Conservation (phyloP, 2,329 filamentous ascomycete species). For the Dactylonectria estremocensis region DNA sequence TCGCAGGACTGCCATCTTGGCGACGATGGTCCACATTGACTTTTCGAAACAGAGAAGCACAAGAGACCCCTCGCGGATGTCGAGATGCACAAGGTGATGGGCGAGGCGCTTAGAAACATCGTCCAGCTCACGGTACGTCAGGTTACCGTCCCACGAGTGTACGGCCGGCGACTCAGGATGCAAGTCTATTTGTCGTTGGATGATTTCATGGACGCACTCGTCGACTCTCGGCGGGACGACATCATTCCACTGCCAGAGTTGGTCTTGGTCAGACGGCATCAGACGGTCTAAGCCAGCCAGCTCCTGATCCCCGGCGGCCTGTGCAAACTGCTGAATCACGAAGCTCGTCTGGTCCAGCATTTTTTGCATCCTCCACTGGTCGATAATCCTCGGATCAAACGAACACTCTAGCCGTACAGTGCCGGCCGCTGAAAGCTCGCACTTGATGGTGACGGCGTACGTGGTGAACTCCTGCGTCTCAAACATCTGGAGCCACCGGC, state of each 20-base stretch:
- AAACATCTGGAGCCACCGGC: slow-evolving; percentile 2
- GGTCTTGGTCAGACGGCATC: background rate
- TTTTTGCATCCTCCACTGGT: slow-evolving; percentile 18
- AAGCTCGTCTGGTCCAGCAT: slow-evolving; percentile 15
- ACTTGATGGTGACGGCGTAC: slow-evolving; percentile 10
- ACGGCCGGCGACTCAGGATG: slow-evolving; percentile 51
- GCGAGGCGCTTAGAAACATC: background rate
- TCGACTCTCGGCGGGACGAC: slow-evolving; percentile 26
- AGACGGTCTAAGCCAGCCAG: slow-evolving; percentile 2
- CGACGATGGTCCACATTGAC: slow-evolving; percentile 9
- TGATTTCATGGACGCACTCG: slow-evolving; percentile 41
- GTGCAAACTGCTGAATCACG: slow-evolving; percentile 20
- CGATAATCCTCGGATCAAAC: slow-evolving; percentile 24
- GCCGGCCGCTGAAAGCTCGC: background rate
- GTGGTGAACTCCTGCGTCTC: slow-evolving; percentile 4
- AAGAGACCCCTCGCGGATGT: background rate
- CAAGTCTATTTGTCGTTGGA: slow-evolving; percentile 24
- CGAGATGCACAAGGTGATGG: background rate
- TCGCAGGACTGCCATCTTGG: background rate
- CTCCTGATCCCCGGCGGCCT: background rate
- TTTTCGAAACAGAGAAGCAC: slow-evolving; percentile 8
- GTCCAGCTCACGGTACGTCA: background rate
- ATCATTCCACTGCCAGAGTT: slow-evolving; percentile 40
- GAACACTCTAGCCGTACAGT: background rate
- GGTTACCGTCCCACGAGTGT: slow-evolving; percentile 10